Base-by-base conservation (phyloP, 2,329 filamentous ascomycete species). In the Xylaria multiplex region DNA sequence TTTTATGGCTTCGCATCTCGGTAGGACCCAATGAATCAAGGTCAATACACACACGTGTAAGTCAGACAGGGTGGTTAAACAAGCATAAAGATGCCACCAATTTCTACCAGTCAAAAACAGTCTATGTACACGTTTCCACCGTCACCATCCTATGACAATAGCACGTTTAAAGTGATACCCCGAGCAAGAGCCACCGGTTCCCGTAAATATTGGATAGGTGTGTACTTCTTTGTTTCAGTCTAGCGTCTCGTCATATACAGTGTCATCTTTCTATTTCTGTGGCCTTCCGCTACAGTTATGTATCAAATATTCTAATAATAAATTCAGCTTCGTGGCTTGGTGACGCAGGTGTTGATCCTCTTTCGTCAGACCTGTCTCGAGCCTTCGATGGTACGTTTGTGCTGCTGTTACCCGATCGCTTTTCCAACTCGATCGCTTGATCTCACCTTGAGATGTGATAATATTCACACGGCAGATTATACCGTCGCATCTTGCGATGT, bases 271-370 rank as follows among this genome's bases (percentile, higher is more conserved):
- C 59, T 35, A 50, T 42, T 55, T 16, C 50, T 9, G 27, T 40
- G 27, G 30, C 14, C 49, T 40, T 27, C 27, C 22, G 37, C 37
- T 22, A 32, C 24, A 56, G 37, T 7, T 45, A 2, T 19, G 24
- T 56, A 42, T 13, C 46, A 16, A 16, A 40, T 35, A 7, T 58
- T 8, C 43, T 56, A 56, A 56, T 56, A 56, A 56, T 56, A 56
- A 50, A 7, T 50, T 30, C 45, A 59, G 56, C 46, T 50, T 6
- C 4, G 46, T 22, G 46, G 22, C 22, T 16, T 14, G 6, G 22
- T 49, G 37, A 40, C 5, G 37, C 37, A 40, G 37, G 37, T 13
- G 46, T 24, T 11, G 22, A 3, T 2, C 11, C 46, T 14, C 22
- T 6, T 27, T 27, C 46, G 13, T 49, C 22, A 14, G 9, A 14